These are phyloP conservation scores for Juglanconis oblonga DNA, from an alignment of 2,329 filamentous ascomycete genomes.

Conservation along the genomic window DNA sequence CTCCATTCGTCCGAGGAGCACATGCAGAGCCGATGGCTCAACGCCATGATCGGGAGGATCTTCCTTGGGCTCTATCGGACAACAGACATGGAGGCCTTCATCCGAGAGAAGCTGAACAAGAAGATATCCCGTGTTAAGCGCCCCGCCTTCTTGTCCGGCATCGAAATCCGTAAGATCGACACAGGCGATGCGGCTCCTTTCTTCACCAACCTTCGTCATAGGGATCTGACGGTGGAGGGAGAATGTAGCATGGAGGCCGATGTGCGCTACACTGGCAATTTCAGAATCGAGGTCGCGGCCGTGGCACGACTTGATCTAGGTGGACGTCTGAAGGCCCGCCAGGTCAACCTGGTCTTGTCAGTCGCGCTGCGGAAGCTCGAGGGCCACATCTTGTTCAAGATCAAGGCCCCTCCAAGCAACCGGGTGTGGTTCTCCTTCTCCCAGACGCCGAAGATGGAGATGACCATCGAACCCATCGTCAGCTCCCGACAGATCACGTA, in stretches of 20 bases:
- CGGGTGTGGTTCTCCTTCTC: conserved; percentile 95
- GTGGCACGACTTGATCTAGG: conserved; percentile 90
- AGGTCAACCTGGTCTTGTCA: conserved; percentile 85
- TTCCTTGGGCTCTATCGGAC: conserved; percentile 90
- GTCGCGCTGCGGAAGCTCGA: conserved; percentile 81
- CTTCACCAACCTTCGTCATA: conserved; percentile 83
- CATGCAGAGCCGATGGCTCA: conserved; percentile 87
- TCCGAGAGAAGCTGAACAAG: conserved; percentile 85
- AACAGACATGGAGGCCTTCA: conserved; percentile 71
- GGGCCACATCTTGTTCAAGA: conserved; percentile 78
- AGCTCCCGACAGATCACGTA: conserved; percentile 95
- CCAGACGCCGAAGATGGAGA: conserved; percentile 87
- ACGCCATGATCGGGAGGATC: conserved; percentile 82
- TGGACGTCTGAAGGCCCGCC: conserved; percentile 79
- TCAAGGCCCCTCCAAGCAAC: conserved; percentile 95
- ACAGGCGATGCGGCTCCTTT: conserved; percentile 84
- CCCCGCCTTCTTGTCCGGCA: conserved; percentile 81
- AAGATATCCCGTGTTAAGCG: conserved; percentile 94
- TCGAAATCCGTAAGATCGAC: conserved; percentile 78
- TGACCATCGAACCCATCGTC: conserved; percentile 93
- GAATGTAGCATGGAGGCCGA: conserved; percentile 86
- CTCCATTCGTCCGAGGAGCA: conserved; percentile 92
- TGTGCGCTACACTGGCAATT: conserved; percentile 83
- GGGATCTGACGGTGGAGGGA: conserved; percentile 86
- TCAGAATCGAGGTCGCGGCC: conserved; percentile 86